Evolutionary conservation across 495 filamentous ascomycete genomes (phyloP).

Genomic region (Penicillium paxilli): DNA sequence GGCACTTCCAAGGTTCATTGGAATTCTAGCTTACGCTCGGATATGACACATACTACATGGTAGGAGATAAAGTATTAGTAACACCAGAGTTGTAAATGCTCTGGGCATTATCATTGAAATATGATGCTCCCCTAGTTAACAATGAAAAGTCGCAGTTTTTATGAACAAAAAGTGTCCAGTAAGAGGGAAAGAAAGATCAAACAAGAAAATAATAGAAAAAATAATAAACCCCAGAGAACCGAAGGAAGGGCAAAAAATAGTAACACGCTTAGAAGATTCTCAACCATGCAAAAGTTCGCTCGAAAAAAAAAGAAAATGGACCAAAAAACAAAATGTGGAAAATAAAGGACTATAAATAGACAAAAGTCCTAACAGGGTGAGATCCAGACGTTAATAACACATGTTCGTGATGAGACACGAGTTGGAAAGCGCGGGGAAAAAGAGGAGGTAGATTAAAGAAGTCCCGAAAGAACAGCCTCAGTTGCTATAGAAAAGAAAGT

Average conservation of each 20-base stretch:
- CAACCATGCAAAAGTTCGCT: constrained; percentile 28
- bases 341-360: not conserved
- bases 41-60: too few species aligned
- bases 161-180: not conserved
- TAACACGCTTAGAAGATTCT: constrained; percentile 21
- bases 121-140: constrained; percentile 2
- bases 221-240: not conserved
- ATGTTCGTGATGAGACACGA: not conserved
- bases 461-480: constrained; percentile 71
- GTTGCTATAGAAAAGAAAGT: constrained; percentile 56
- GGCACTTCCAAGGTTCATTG: too few species aligned
- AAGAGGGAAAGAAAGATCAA: constrained; percentile 2
- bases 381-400: constrained; percentile 13
- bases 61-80: not conserved
- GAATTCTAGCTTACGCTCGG: too few species aligned
- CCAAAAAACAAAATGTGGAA: not conserved
- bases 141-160: constrained; percentile 6
- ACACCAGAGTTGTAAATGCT: constrained; percentile 9
- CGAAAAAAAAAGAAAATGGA: constrained; percentile 10
- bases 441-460: constrained; percentile 47
- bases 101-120: constrained; percentile 20
- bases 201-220: constrained; percentile 2
- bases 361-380: not conserved
- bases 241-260: not conserved
- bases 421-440: not conserved